A percentile compares a stretch with the other conserved stretches of the same genome.
Conservation (phyloP, 2,329 filamentous ascomycete genomes). For the Fusarium liriodendri region DNA sequence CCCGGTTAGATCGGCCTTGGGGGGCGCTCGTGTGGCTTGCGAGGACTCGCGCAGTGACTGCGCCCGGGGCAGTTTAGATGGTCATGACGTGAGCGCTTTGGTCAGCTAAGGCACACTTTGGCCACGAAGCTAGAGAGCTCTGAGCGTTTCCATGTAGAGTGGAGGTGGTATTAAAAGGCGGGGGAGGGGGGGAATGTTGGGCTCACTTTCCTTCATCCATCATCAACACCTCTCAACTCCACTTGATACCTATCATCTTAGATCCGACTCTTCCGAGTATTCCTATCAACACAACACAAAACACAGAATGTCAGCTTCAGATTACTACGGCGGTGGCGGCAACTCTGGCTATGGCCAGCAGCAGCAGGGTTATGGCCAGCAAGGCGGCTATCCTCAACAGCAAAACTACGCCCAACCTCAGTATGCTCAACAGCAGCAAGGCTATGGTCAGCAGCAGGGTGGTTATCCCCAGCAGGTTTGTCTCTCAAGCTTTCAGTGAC, state of each 20-base stretch:
- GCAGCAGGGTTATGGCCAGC: constrained; percentile 30
- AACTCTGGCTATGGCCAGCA: constrained; percentile 39
- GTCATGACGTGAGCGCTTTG: constrained; percentile 27
- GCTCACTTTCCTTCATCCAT: neutral
- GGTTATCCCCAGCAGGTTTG: constrained; percentile 44
- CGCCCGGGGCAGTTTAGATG: constrained; percentile 20
- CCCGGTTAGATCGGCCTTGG: constrained; percentile 21
- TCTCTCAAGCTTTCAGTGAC: neutral
- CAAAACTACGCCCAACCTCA: constrained; percentile 28
- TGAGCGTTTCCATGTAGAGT: neutral
- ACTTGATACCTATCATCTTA: neutral
- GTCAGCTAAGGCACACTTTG: constrained; percentile 36
- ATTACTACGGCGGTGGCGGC: constrained; percentile 51
- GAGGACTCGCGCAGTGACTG: constrained; percentile 27
- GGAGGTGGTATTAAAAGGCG: constrained; percentile 32
- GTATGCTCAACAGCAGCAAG: constrained; percentile 35
- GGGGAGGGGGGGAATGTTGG: constrained; percentile 11
- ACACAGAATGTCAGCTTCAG: constrained; percentile 48
- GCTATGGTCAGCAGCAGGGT: constrained; percentile 27
- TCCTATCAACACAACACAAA: constrained; percentile 23
- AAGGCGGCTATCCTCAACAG: constrained; percentile 40
- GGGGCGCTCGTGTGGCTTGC: constrained; percentile 30
- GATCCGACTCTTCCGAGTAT: neutral
- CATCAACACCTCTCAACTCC: constrained; percentile 1
- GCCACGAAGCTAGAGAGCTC: constrained; percentile 8